phyloP scores from a whole-genome alignment of 495 filamentous ascomycete species.

The Collariella sp. region DNA sequence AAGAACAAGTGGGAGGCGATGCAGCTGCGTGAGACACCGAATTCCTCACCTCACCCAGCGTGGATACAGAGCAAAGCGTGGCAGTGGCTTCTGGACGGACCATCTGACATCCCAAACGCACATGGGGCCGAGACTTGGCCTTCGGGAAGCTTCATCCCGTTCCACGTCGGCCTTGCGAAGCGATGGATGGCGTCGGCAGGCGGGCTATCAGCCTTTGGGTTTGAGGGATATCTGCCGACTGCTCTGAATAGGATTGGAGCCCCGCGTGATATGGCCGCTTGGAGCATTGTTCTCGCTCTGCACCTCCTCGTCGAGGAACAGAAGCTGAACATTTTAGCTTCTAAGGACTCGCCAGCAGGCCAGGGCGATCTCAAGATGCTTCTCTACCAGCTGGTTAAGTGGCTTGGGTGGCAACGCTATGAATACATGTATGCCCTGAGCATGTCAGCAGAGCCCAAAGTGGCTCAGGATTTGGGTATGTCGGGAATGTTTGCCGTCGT shows the following conservation, averaged over 20 bases:
- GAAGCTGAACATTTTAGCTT: conserved; percentile 64
- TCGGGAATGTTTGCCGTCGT: neutral
- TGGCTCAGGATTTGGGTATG: conserved; percentile 23
- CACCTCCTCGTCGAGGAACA: conserved; percentile 83
- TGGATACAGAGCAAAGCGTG: conserved; percentile 64
- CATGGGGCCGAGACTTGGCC: conserved; percentile 15
- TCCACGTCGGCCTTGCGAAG: conserved; percentile 33
- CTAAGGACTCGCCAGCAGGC: conserved; percentile 45
- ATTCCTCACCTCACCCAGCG: conserved; percentile 48
- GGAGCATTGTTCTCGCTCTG: conserved; percentile 63
- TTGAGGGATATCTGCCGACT: conserved; percentile 55
- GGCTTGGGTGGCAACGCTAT: conserved; percentile 80
- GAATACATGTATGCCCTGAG: conserved; percentile 63
- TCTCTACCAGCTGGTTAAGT: conserved; percentile 70
- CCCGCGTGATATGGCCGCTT: conserved; percentile 50
- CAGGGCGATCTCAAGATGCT: conserved; percentile 54
- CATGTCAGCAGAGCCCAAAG: conserved; percentile 39
- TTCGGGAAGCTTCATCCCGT: conserved; percentile 35
- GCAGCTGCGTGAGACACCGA: conserved; percentile 28
- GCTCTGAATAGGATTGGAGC: conserved; percentile 44
- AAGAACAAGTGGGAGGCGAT: conserved; percentile 33
- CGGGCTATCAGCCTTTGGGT: conserved; percentile 44
- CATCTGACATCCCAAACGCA: conserved; percentile 9
- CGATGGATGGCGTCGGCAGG: conserved; percentile 51
- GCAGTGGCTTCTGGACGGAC: conserved; percentile 59